A percentile compares a stretch with the other conserved stretches of the same genome.
Conservation (phyloP, 371 early-diverging fungal species). For the Umbelopsis sp. region DNA sequence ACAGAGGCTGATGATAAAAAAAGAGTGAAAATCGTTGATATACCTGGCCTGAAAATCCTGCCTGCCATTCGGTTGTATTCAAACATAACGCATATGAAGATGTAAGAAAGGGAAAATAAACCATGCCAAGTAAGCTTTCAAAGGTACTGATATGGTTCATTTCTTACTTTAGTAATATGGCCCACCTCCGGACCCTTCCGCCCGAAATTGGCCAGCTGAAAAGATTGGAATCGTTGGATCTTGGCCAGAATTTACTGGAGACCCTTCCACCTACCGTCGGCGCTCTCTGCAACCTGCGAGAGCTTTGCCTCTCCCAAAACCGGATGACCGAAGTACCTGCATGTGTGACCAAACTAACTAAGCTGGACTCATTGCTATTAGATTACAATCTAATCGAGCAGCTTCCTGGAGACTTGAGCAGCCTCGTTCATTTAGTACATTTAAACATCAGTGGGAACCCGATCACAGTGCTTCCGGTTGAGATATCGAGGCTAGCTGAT, state of each 20-base stretch:
- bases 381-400: not conserved
- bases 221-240: not conserved
- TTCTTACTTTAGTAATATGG: not conserved
- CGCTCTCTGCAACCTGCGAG: not conserved
- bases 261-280: not conserved
- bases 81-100: slow-evolving; percentile 1
- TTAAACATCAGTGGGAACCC: slow-evolving; percentile 7
- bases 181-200: slow-evolving; percentile 1
- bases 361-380: not conserved
- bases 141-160: not conserved
- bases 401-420: not conserved
- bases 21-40: not conserved
- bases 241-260: not conserved
- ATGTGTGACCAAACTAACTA: slow-evolving; percentile 2
- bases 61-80: slow-evolving; percentile 3
- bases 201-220: slow-evolving; percentile 7
- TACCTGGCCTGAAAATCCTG: slow-evolving; percentile 4
- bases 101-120: not conserved
- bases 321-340: not conserved
- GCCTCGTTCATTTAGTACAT: slow-evolving; percentile 1
- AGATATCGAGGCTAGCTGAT: slow-evolving; percentile 1
- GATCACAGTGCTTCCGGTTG: not conserved
- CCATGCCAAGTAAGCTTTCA: not conserved
- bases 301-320: not conserved
- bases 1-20: slow-evolving; percentile 4